These are phyloP conservation scores for Chaetomiaceae sp. DNA, from an alignment of 2,329 filamentous ascomycete genomes.

Conservation along the genomic window DNA sequence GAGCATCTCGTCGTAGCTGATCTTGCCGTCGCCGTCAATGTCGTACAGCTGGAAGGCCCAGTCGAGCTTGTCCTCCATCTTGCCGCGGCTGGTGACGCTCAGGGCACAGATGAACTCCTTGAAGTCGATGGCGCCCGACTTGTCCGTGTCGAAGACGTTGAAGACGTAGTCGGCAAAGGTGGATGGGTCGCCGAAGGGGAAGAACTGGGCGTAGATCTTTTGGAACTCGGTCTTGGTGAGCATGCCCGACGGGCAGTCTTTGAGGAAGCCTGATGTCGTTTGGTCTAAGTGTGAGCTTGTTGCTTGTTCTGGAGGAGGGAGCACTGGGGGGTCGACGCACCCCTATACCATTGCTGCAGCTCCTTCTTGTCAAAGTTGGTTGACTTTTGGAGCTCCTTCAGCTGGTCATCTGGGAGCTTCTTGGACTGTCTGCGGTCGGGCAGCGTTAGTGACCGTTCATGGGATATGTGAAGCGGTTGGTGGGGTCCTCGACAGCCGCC, in stretches of 20 bases:
- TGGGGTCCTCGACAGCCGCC: too few relatives aligned
- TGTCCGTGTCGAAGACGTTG: conserved; percentile 97
- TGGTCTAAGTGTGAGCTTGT: neutral
- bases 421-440: conserved; percentile 78
- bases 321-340: conserved; percentile 44
- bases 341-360: conserved; percentile 99
- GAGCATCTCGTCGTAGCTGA: conserved; percentile 98
- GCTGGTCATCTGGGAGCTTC: conserved; percentile 89
- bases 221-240: conserved; percentile 98
- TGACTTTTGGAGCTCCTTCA: conserved; percentile 89
- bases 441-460: conserved; percentile 14
- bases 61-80: conserved; percentile 99
- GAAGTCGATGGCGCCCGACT: conserved; percentile 96
- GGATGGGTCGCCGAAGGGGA: conserved; percentile 94
- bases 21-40: conserved; percentile 98
- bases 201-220: conserved; percentile 99
- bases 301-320: neutral
- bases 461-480: too few relatives aligned
- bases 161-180: conserved; percentile 99
- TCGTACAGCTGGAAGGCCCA: conserved; percentile 99
- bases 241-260: conserved; percentile 95
- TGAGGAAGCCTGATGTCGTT: conserved; percentile 71
- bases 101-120: conserved; percentile 99
- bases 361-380: conserved; percentile 99
- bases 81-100: conserved; percentile 92